A percentile compares a stretch with the other conserved stretches of the same genome.
Conservation (phyloP, 305 asterid genomes). For the Fraxinus sp. region DNA sequence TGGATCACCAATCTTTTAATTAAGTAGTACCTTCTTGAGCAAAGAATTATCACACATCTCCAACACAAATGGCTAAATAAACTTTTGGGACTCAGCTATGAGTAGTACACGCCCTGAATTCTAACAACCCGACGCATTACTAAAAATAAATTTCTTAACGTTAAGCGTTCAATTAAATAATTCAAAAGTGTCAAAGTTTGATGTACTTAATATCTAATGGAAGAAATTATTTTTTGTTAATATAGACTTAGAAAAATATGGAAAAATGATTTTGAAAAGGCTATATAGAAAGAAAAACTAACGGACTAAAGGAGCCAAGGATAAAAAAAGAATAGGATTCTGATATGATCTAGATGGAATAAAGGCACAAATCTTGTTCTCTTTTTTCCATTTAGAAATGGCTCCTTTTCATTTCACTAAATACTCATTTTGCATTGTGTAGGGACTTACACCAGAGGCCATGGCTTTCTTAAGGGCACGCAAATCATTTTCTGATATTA, state of each 20-base stretch:
- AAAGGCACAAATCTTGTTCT: slow-evolving; percentile 6
- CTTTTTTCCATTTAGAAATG: background rate
- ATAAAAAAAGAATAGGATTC: slow-evolving; percentile 27
- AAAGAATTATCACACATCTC: background rate
- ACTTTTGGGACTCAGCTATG: background rate
- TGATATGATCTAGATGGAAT: slow-evolving; percentile 18
- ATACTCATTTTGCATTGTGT: background rate
- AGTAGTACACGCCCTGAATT: background rate
- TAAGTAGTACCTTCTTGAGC: background rate
- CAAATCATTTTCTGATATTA: background rate
- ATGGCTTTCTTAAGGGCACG: background rate
- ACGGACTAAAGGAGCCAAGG: slow-evolving; percentile 7
- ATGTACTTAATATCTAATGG: too few species aligned
- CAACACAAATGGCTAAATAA: background rate
- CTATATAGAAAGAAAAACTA: too few species aligned
- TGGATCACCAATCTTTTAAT: background rate
- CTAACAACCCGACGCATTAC: too few species aligned
- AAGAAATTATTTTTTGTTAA: too few species aligned
- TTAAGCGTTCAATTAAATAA: too few species aligned
- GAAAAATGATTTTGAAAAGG: too few species aligned
- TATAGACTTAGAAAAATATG: too few species aligned
- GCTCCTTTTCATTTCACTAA: background rate
- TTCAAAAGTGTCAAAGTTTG: too few species aligned
- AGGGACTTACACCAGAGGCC: background rate
- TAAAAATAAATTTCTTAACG: too few species aligned